Base-by-base conservation (phyloP, 805 yeast species). In the Saccharomyces cerevisiae region DNA sequence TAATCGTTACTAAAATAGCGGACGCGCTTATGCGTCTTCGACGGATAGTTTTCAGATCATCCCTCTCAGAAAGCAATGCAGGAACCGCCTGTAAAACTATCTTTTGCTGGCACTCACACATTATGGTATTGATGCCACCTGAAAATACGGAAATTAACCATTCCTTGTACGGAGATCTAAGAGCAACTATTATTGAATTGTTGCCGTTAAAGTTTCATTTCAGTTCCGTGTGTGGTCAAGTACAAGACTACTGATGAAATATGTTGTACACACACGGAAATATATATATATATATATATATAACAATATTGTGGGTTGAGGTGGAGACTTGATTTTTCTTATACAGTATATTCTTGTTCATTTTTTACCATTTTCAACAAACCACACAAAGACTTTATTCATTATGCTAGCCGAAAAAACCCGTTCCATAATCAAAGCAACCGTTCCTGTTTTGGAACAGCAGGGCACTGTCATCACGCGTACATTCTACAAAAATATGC, bases 401-500 rank as follows among this genome's bases (percentile, higher is more conserved):
- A 51, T 22, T 51, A 67, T 67, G 70, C 58, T 73, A 36, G 66
- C 74, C 6, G 61, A 52, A 27, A 61, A 67, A 21, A 74, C 74
- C 36, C 69, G 70, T 51, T 47, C 58, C 2, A 71, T 71, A 56
- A 61, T 81, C 59, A 76, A 72, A 53, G 77, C 78, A 13, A 74
- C 84, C 0, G 72, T 79, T 30, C 89, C 90, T 2, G 75, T 78
- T 50, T 71, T 84, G 43, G 79, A 83, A 65, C 71, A 68, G 52
- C 70, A 76, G 48, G 90, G 89, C 30, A 78, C 74, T 11, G 74
- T 68, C 2, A 69, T 85, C 50, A 83, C 90, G 8, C 64, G 75
- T 13, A 69, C 65, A 6, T 81, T 85, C 64, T 85, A 85, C 67
- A 58, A 70, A 21, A 72, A 74, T 58, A 80, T 85, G 89, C 69